A percentile compares a stretch with the other conserved stretches of the same genome.
Evolutionary conservation across 495 filamentous ascomycete genomes (phyloP).

Genomic region (Parathielavia hyrcaniae): DNA sequence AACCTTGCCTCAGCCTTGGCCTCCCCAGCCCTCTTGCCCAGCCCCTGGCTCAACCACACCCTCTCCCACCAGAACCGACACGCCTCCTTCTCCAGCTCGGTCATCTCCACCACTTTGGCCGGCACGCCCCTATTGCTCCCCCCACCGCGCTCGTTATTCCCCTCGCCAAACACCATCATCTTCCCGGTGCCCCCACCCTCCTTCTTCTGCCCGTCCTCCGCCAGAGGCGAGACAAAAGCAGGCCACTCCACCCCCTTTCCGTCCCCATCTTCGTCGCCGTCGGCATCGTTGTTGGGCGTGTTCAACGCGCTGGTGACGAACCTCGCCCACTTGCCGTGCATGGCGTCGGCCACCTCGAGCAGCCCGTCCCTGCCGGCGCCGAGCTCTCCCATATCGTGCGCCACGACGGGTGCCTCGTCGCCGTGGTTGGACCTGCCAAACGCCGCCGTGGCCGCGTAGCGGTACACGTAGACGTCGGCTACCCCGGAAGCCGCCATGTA

Average conservation of each 20-base stretch:
- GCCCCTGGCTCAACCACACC: constrained; percentile 39
- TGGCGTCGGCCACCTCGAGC: constrained; percentile 43
- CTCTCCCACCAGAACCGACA: constrained; percentile 54
- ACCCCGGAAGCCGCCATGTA: constrained; percentile 30
- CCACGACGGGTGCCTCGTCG: constrained; percentile 53
- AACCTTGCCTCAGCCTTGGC: not conserved
- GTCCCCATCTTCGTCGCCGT: constrained; percentile 23
- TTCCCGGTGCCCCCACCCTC: constrained; percentile 23
- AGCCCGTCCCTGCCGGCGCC: constrained; percentile 37
- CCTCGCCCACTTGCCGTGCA: constrained; percentile 52
- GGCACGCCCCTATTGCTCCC: constrained; percentile 37
- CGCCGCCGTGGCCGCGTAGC: constrained; percentile 49
- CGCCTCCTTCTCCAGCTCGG: constrained; percentile 42
- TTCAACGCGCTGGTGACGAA: constrained; percentile 41
- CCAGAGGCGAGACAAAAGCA: constrained; percentile 28
- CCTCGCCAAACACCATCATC: constrained; percentile 54
- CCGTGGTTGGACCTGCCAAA: constrained; percentile 53
- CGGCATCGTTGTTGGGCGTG: not conserved
- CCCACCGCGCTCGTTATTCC: constrained; percentile 53
- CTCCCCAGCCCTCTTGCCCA: constrained; percentile 23
- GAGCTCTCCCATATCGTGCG: constrained; percentile 42
- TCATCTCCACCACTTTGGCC: constrained; percentile 39
- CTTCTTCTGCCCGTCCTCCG: constrained; percentile 19
- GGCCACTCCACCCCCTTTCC: constrained; percentile 33
- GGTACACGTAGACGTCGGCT: constrained; percentile 49